Percentiles rank a stretch among this genome's conserved stretches.
Evolutionary conservation across 805 yeast genomes (phyloP).

Genomic region (Saccharomycopsis capsularis): DNA sequence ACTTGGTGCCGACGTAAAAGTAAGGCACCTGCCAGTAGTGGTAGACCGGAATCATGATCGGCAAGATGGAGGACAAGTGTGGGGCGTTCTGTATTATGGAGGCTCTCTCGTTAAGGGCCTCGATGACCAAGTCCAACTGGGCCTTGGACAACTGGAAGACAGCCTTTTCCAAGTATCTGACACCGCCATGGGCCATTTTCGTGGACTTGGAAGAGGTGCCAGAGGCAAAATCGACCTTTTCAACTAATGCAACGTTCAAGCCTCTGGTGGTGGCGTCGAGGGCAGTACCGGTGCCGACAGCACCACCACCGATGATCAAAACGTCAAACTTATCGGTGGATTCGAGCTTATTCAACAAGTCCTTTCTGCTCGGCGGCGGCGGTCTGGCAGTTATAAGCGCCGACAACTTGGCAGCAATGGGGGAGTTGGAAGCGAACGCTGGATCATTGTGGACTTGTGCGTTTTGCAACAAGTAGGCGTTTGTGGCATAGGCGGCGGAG

Average conservation of each 20-base stretch:
- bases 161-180: constrained; percentile 90
- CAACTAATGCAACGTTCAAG: constrained; percentile 78
- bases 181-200: constrained; percentile 97
- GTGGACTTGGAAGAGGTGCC: constrained; percentile 94
- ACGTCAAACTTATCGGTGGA: constrained; percentile 59
- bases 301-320: constrained; percentile 93
- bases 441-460: background rate
- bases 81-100: constrained; percentile 88
- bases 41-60: constrained; percentile 95
- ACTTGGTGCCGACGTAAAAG: constrained; percentile 83
- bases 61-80: constrained; percentile 76
- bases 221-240: constrained; percentile 82
- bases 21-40: constrained; percentile 94
- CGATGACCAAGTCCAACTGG: constrained; percentile 82
- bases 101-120: constrained; percentile 81
- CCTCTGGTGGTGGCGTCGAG: constrained; percentile 89
- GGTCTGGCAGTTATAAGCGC: constrained; percentile 36
- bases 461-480: background rate
- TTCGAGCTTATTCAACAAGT: constrained; percentile 43
- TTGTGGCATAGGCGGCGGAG: background rate
- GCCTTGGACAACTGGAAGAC: constrained; percentile 86
- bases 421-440: background rate
- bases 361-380: constrained; percentile 51
- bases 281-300: constrained; percentile 91
- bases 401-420: background rate